Base-by-base conservation (phyloP, 306 rosid genomes). In the Coriaria nepalensis region DNA sequence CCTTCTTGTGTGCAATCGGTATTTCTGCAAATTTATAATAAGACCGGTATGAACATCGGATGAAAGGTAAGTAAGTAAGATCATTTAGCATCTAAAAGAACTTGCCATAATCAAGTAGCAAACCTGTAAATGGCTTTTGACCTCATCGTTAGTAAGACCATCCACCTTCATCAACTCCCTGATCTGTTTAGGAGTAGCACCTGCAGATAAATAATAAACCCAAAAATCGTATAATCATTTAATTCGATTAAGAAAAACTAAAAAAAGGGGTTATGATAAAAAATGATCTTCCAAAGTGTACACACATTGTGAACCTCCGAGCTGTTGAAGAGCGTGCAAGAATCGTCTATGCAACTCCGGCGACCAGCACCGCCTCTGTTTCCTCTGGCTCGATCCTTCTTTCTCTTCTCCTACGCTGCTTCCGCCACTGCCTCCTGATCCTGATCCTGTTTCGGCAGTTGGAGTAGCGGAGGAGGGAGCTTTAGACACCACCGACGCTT, bases 121-220 rank as follows among this genome's bases (percentile, higher is more conserved):
- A 59, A 86, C 96, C 96, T 87, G 96, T 9, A 87, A 71, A 65
- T 87, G 96, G 68, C 96, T 87, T 66, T 87, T 87, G 63, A 87
- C 96, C 69, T 87, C 96, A 43, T 82, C 96, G 53, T 87, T 87
- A n/a, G 96, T 87, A 55, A 87, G 92, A 35, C 94, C 92, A 75
- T 87, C 94, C 41, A 82, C 94, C 69, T 80, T 87, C 96, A 87
- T 87, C 10, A 70, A 64, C 37, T 87, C 96, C 57, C 94, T 77
- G 56, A 87, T 87, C 68, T 87, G 96, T 63, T 87, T 87, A 2
- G 96, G 96, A 0, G 96, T 87, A 15, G 96, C 96, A 58, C 68
- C 96, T 87, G 62, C 45, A 55, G 41, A 62, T 52, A 35, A 70
- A 58, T 8, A 40, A 51, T 8, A 40, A 51, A 63, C 49, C 50